Conservation (phyloP, 768 basidiomycete genomes). For the Russula foetens region DNA sequence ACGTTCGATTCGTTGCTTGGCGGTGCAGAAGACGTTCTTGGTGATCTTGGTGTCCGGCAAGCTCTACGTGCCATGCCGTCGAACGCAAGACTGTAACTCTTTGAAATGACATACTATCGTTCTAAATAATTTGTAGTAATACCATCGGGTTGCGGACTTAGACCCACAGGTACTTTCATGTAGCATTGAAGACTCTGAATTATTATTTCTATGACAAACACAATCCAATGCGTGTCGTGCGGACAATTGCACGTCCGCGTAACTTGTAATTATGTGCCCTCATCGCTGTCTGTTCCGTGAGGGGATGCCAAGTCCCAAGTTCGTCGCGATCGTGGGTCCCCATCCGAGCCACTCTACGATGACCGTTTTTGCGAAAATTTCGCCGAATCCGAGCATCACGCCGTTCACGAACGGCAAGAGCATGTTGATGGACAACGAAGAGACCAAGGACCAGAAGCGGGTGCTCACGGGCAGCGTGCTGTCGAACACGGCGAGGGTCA, state of each 20-base stretch:
- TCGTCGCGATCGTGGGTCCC: slow-evolving; percentile 27
- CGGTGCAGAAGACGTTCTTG: slow-evolving; percentile 62
- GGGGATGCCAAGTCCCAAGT: slow-evolving; percentile 13
- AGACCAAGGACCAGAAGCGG: slow-evolving; percentile 57
- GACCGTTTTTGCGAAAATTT: slow-evolving; percentile 83
- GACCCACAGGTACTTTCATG: background rate
- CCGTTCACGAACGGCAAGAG: slow-evolving; percentile 86
- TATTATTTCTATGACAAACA: slow-evolving; percentile 9
- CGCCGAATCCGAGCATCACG: slow-evolving; percentile 94
- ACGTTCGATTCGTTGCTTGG: slow-evolving; percentile 36
- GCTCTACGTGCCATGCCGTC: slow-evolving; percentile 59
- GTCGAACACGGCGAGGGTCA: slow-evolving; percentile 67
- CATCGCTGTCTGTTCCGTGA: background rate
- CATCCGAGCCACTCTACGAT: slow-evolving; percentile 46
- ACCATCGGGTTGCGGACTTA: background rate
- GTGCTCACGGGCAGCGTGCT: slow-evolving; percentile 55
- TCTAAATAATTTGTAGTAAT: background rate
- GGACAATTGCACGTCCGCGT: background rate
- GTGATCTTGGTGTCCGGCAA: slow-evolving; percentile 71
- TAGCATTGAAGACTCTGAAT: background rate
- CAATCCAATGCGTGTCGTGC: slow-evolving; percentile 4
- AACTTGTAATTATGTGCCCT: background rate
- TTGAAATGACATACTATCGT: background rate
- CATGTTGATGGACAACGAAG: slow-evolving; percentile 77
- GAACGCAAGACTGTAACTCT: slow-evolving; percentile 10